These are phyloP conservation scores for Cornus suecica DNA, from an alignment of 148 eudicot species.

Conservation along the genomic window DNA sequence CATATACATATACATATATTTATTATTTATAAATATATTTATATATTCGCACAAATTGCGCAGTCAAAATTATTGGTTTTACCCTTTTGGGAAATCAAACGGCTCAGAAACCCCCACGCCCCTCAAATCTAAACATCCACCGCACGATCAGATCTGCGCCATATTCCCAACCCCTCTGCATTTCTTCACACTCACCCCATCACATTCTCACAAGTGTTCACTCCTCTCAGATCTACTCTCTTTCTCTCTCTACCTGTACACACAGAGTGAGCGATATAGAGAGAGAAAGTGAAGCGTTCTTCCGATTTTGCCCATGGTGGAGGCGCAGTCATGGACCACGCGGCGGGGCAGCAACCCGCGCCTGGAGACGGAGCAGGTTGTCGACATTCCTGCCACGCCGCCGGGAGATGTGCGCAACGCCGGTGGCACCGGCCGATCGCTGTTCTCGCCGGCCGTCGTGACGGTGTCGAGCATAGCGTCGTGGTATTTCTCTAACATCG, in stretches of 20 bases:
- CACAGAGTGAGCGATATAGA: background rate
- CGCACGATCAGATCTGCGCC: conserved; percentile 21
- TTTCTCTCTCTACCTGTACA: background rate
- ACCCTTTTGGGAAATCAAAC: conserved; percentile 6
- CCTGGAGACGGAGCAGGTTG: conserved; percentile 32
- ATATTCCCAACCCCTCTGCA: background rate
- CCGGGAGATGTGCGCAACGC: conserved; percentile 49
- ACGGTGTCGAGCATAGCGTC: conserved; percentile 59
- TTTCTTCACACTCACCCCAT: background rate
- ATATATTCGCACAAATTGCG: too few relatives aligned
- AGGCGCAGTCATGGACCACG: conserved; percentile 59
- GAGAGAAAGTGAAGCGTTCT: background rate
- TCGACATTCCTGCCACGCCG: conserved; percentile 62
- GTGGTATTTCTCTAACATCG: conserved; percentile 87
- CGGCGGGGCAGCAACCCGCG: conserved; percentile 75
- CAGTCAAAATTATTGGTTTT: background rate
- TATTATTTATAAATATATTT: too few relatives aligned
- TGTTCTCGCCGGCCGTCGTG: conserved; percentile 29
- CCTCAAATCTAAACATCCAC: conserved; percentile 12
- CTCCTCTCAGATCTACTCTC: background rate
- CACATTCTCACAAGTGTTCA: conserved; percentile 4
- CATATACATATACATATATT: too few relatives aligned
- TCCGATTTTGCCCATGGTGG: conserved; percentile 44
- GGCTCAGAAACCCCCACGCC: background rate
- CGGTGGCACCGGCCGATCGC: conserved; percentile 11